Conservation (phyloP, 2,329 filamentous ascomycete species). For the Aspergillus spinulosporus region DNA sequence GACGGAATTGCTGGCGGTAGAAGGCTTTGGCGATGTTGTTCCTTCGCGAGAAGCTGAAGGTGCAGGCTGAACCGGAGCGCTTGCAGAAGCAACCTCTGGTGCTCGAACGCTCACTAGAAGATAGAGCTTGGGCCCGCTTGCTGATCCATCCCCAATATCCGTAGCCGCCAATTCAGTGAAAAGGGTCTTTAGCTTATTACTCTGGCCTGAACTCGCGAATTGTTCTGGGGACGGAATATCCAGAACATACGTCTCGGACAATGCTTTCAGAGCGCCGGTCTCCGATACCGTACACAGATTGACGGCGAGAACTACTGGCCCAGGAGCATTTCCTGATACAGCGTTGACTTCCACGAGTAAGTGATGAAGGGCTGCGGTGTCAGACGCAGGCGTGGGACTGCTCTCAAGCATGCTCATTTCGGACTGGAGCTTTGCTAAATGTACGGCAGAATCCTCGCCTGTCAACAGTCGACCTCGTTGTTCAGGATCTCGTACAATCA, state of each 20-base stretch:
- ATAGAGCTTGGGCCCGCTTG: slow-evolving; percentile 70
- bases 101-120: slow-evolving; percentile 79
- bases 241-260: slow-evolving; percentile 82
- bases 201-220: slow-evolving; percentile 64
- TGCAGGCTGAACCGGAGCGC: slow-evolving; percentile 27
- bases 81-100: slow-evolving; percentile 48
- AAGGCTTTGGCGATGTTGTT: slow-evolving; percentile 28
- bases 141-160: slow-evolving; percentile 66
- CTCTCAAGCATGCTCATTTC: slow-evolving; percentile 92
- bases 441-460: slow-evolving; percentile 87
- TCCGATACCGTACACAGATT: slow-evolving; percentile 73
- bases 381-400: slow-evolving; percentile 67
- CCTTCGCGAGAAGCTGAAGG: slow-evolving; percentile 39
- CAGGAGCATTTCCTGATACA: slow-evolving; percentile 73
- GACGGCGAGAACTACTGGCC: slow-evolving; percentile 72
- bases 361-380: slow-evolving; percentile 71
- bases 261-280: slow-evolving; percentile 61
- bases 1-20: slow-evolving; percentile 32
- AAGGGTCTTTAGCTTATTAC: slow-evolving; percentile 74
- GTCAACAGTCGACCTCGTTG: slow-evolving; percentile 84
- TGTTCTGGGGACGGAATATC: slow-evolving; percentile 74
- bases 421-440: slow-evolving; percentile 87
- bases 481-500: slow-evolving; percentile 87
- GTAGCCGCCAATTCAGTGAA: slow-evolving; percentile 81
- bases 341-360: slow-evolving; percentile 83